Base-by-base conservation (phyloP, 1,284 basidiomycete species). In the Puccinia coronata region DNA sequence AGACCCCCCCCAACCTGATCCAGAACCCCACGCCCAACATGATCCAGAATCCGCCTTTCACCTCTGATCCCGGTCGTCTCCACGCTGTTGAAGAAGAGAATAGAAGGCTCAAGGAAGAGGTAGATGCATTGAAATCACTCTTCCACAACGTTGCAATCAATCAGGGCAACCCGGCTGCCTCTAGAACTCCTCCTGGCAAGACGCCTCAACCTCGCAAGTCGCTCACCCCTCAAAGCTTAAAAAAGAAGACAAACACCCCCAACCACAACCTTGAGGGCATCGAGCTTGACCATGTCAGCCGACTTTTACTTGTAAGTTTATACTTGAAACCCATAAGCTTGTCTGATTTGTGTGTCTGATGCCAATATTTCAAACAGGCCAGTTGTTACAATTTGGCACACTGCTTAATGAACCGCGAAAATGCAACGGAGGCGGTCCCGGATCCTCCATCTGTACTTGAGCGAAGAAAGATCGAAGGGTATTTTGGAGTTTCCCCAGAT, bases 41-140 rank as follows among this genome's bases (percentile, higher is more conserved):
- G 28, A 34, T 47, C 23, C 20, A 47, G 23, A 63, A 63, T 63
- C 14, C 34, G 28, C 14, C 25, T 31, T 31, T 63, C 25, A 31
- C 25, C 25, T 36, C 28, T 14, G 36, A 39, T 53, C 41, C 70
- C 11, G 43, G 16, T 43, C 43, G 43, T 43, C 43, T 51, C 8
- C 8, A 51, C 9, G 4, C 36, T 65, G 59, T 76, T 4, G 74
- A 77, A 77, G 75, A 77, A 8, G 75, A 77, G 47, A 77, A 77
- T 53, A n/a, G 61, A 23, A 67, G 53, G 47, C 47, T 77, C 9
- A 77, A 67, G 31, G 43, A 49, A 51, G 75, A 77, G 16, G 47
- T 77, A 9, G 75, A 77, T 23, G 23, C 43, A 16, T 28, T 77
- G 11, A 77, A 77, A 25, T 16, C 20, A 28, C 61, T 77, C 25